A percentile compares a stretch with the other conserved stretches of the same genome.
phyloP scores from a whole-genome alignment of 1,139 yeast species.

The Magnusiomyces sp. region DNA sequence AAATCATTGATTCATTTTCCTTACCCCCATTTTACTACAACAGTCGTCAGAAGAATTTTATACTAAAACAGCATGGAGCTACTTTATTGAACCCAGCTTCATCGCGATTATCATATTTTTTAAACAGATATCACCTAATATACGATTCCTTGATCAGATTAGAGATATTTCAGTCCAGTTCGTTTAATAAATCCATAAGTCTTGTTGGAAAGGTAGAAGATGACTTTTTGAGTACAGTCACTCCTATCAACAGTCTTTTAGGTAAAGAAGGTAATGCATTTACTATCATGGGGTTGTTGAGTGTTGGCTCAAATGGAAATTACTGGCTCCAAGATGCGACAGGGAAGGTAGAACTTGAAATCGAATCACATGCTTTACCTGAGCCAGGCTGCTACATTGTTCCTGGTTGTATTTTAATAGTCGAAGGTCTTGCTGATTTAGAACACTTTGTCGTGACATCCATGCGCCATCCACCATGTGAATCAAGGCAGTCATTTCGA shows the following conservation, averaged over 20 bases:
- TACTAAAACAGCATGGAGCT: conserved; percentile 25
- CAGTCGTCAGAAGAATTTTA: conserved; percentile 55
- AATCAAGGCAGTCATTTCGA: conserved; percentile 53
- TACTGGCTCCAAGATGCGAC: conserved; percentile 76
- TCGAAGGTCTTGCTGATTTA: conserved; percentile 72
- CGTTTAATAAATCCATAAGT: no score
- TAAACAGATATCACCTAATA: conserved; percentile 50
- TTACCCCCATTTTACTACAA: conserved; percentile 67
- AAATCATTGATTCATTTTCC: conserved; percentile 51
- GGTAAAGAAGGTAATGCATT: conserved; percentile 79
- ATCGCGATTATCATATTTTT: conserved; percentile 30
- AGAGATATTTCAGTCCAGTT: conserved; percentile 42
- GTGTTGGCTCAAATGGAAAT: conserved; percentile 55
- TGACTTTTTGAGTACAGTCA: conserved; percentile 39
- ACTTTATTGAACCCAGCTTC: conserved; percentile 30
- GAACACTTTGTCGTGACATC: conserved; percentile 69
- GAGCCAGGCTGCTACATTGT: conserved; percentile 62
- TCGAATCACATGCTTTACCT: conserved; percentile 49
- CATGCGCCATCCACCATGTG: conserved; percentile 85
- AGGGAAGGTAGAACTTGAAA: conserved; percentile 64
- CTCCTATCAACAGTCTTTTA: conserved; percentile 69
- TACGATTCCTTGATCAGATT: conserved; percentile 68
- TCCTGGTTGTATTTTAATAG: conserved; percentile 71
- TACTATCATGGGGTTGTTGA: conserved; percentile 66
- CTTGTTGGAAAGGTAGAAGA: no score